Evolutionary conservation across 2,329 filamentous ascomycete genomes (phyloP).

Genomic region (Xylariaceae sp.): DNA sequence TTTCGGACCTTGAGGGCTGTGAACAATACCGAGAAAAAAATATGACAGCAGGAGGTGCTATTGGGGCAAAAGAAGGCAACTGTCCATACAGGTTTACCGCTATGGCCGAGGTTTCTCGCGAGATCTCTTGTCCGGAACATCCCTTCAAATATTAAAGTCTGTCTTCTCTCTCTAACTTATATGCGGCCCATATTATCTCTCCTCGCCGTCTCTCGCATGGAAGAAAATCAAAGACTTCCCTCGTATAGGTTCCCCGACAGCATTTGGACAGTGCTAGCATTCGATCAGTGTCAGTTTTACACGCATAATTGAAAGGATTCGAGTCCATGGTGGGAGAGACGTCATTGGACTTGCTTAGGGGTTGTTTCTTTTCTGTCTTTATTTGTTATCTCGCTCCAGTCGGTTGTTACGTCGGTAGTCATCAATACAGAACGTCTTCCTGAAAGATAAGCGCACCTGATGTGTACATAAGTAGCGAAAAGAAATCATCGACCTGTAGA

Average conservation of each 20-base stretch:
- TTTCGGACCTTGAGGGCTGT: neutral
- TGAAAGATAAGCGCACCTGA: too few relatives aligned
- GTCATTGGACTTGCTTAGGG: conserved; percentile 49
- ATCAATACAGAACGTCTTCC: conserved; percentile 19
- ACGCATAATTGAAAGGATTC: conserved; percentile 28
- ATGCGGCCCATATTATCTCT: neutral
- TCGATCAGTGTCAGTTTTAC: conserved; percentile 11
- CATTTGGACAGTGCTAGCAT: conserved; percentile 40
- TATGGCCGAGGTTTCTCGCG: neutral
- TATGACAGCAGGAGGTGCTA: conserved; percentile 1
- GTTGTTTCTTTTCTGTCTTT: conserved; percentile 15
- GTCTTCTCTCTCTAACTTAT: conserved; percentile 62
- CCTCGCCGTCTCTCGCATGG: neutral
- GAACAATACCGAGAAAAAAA: neutral
- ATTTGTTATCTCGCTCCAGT: neutral
- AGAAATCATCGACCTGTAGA: neutral
- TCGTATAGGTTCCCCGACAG: conserved; percentile 53
- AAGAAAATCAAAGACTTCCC: neutral
- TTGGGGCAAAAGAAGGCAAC: conserved; percentile 1
- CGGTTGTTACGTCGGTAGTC: conserved; percentile 9
- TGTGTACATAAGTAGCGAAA: neutral
- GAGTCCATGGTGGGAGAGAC: conserved; percentile 66
- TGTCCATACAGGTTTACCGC: conserved; percentile 14
- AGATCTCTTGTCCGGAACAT: too few relatives aligned
- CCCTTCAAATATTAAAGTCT: conserved; percentile 50